phyloP scores from a whole-genome alignment of 2,329 filamentous ascomycete species.

The Sphaerostilbella broomeana region DNA sequence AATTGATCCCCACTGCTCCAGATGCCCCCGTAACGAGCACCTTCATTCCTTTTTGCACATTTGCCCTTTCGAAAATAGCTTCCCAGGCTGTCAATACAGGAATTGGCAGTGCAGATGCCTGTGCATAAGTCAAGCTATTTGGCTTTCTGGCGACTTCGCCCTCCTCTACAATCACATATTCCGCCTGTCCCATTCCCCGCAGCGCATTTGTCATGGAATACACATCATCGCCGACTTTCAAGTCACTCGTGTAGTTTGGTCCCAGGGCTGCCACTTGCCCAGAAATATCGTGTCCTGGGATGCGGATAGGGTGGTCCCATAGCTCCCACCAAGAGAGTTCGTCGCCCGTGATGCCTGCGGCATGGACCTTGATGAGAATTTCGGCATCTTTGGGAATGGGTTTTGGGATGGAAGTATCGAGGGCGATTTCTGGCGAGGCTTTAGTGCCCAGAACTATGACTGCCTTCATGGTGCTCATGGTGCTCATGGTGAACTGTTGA shows the following conservation, averaged over 20 bases:
- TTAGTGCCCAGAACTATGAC: slow-evolving; percentile 26
- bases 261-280: slow-evolving; percentile 25
- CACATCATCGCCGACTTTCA: slow-evolving; percentile 18
- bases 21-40: slow-evolving; percentile 27
- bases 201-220: slow-evolving; percentile 23
- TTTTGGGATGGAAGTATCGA: slow-evolving; percentile 13
- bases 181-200: slow-evolving; percentile 20
- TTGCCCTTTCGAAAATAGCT: slow-evolving; percentile 19
- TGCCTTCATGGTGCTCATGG: slow-evolving; percentile 25
- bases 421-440: slow-evolving; percentile 15
- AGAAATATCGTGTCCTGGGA: slow-evolving; percentile 32
- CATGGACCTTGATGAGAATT: slow-evolving; percentile 26
- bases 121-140: slow-evolving; percentile 15
- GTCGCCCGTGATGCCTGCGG: slow-evolving; percentile 29
- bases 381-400: slow-evolving; percentile 16
- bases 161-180: slow-evolving; percentile 19
- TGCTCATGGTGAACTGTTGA: slow-evolving; percentile 1
- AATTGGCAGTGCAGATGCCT: slow-evolving; percentile 27
- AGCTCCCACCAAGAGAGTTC: slow-evolving; percentile 30
- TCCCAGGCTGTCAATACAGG: slow-evolving; percentile 27
- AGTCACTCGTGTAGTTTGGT: slow-evolving; percentile 17
- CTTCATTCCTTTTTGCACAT: slow-evolving; percentile 10
- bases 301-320: slow-evolving; percentile 21
- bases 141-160: slow-evolving; percentile 20
- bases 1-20: slow-evolving; percentile 24